Percentiles rank a stretch among this genome's conserved stretches.
These are phyloP conservation scores for Sanghuangporus weigelae DNA, from an alignment of 1,284 basidiomycete species.

Conservation along the genomic window DNA sequence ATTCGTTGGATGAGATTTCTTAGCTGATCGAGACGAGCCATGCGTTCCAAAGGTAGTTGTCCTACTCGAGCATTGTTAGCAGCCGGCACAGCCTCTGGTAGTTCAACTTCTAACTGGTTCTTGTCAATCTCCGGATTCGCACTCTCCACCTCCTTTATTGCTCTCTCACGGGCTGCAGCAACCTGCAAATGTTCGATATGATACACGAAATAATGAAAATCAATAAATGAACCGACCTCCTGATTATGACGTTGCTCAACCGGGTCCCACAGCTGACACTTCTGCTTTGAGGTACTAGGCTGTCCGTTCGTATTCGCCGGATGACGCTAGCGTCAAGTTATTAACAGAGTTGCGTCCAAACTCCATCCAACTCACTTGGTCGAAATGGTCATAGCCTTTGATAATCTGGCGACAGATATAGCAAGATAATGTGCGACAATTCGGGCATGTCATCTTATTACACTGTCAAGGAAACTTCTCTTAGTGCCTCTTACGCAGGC, in stretches of 20 bases:
- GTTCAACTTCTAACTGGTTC: conserved; percentile 50
- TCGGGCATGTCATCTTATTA: conserved; percentile 75
- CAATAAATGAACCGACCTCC: conserved; percentile 42
- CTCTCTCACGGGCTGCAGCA: conserved; percentile 60
- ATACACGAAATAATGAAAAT: neutral
- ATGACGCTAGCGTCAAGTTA: neutral
- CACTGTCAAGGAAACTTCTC: conserved; percentile 40
- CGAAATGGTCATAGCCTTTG: conserved; percentile 75
- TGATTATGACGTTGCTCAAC: conserved; percentile 58
- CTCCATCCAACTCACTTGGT: conserved; percentile 36
- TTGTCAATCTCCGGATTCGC: conserved; percentile 53
- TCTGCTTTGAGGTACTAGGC: conserved; percentile 22
- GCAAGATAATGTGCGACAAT: conserved; percentile 67
- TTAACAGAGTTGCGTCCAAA: conserved; percentile 5
- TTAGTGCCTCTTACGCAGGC: neutral
- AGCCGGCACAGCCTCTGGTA: conserved; percentile 30
- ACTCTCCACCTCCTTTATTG: conserved; percentile 51
- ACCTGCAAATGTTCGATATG: conserved; percentile 39
- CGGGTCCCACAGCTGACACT: conserved; percentile 70
- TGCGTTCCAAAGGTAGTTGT: neutral
- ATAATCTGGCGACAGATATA: conserved; percentile 74
- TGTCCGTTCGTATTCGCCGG: neutral
- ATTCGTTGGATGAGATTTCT: neutral
- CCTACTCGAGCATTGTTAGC: neutral
- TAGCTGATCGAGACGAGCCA: neutral